phyloP scores from a whole-genome alignment of 1,284 basidiomycete genomes.

The Ustanciosporium gigantosporum region DNA sequence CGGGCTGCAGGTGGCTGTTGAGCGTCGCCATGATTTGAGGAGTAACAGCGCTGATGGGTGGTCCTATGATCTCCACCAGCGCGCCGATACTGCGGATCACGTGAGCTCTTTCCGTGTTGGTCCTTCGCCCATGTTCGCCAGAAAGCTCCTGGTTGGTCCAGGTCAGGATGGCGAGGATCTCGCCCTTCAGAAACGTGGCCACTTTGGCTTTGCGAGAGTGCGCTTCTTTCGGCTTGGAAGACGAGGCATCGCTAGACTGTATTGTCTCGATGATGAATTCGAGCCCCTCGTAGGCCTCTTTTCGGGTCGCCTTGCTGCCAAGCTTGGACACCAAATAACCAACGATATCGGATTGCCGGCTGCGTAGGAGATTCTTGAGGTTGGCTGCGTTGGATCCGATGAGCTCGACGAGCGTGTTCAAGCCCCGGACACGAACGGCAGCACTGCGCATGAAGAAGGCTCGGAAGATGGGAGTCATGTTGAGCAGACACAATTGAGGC shows the following conservation, averaged over 20 bases:
- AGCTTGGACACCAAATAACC: constrained; percentile 55
- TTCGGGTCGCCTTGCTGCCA: constrained; percentile 37
- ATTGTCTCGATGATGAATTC: constrained; percentile 45
- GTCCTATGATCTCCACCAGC: constrained; percentile 74
- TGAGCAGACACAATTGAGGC: constrained; percentile 47
- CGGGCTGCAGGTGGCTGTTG: constrained; percentile 78
- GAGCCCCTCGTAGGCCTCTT: constrained; percentile 44
- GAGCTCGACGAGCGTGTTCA: constrained; percentile 32
- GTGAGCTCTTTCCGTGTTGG: constrained; percentile 42
- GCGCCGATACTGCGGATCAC: constrained; percentile 72
- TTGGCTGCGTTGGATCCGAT: constrained; percentile 41
- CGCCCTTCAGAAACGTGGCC: constrained; percentile 41
- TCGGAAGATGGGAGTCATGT: constrained; percentile 52
- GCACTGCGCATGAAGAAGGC: constrained; percentile 45
- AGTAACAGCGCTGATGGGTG: constrained; percentile 44
- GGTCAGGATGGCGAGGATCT: constrained; percentile 55
- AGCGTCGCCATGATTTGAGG: constrained; percentile 85
- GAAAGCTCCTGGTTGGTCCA: constrained; percentile 58
- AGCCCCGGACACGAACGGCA: constrained; percentile 22
- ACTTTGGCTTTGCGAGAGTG: constrained; percentile 19
- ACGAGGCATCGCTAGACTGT: constrained; percentile 11
- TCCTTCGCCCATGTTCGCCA: constrained; percentile 49
- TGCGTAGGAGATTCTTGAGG: constrained; percentile 42
- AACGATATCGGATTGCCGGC: constrained; percentile 52
- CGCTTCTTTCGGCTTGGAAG: constrained; percentile 6